Evolutionary conservation across 768 basidiomycete species (phyloP).

Genomic region (Leccinum boreale): DNA sequence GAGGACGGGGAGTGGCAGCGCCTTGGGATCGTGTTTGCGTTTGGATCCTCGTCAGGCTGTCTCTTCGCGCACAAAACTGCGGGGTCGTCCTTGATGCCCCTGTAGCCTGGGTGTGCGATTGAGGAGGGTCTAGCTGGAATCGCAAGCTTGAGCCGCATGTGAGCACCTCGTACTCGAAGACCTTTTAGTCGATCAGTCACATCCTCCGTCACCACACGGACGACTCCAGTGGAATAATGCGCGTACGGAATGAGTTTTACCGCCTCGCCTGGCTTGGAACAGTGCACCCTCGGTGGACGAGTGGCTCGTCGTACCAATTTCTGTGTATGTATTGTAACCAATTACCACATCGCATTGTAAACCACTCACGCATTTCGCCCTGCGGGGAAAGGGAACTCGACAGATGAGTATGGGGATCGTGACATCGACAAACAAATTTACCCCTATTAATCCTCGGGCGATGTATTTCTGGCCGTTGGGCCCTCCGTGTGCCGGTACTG

Average conservation of each 20-base stretch:
- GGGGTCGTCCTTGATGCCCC: no score
- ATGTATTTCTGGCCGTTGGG: neutral
- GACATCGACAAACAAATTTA: neutral
- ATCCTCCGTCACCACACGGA: neutral
- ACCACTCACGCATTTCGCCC: neutral
- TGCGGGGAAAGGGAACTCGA: neutral
- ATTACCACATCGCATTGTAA: neutral
- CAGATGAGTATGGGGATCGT: neutral
- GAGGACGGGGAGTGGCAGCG: neutral
- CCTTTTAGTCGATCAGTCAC: neutral
- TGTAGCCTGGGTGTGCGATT: neutral
- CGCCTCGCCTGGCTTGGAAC: neutral
- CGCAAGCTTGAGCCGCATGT: neutral
- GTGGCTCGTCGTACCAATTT: neutral
- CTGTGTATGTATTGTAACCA: neutral
- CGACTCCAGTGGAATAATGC: neutral
- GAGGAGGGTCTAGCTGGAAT: neutral
- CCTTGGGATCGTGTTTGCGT: neutral
- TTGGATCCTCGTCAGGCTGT: neutral
- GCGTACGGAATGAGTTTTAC: neutral
- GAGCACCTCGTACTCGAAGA: neutral
- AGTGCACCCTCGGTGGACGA: neutral
- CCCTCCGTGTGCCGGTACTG: neutral
- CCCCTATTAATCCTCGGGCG: neutral
- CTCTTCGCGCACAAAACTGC: no score